phyloP scores from a whole-genome alignment of 148 eudicot genomes.

The Salicornia ramosissima region DNA sequence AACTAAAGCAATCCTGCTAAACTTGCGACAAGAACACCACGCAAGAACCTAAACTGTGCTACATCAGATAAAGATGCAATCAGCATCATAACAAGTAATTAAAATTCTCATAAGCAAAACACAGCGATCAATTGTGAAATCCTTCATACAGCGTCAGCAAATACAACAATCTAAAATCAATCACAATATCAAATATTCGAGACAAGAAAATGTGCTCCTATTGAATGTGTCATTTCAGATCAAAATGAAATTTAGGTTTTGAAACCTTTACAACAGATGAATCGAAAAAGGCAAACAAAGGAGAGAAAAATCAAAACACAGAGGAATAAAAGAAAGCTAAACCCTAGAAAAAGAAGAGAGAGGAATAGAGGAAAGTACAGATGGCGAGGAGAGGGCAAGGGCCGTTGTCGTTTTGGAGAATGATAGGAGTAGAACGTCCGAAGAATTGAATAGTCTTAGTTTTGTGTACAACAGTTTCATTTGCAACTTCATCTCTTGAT shows the following conservation, averaged over 20 bases:
- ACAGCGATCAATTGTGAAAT: not conserved
- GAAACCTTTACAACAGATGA: too few relatives aligned
- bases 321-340: constrained; percentile 18
- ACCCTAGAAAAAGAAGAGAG: constrained; percentile 30
- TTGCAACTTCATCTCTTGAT: constrained; percentile 30
- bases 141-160: too few relatives aligned
- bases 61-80: not conserved
- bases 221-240: constrained; percentile 6
- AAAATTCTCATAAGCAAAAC: not conserved
- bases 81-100: not conserved
- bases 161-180: not conserved
- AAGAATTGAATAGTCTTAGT: constrained; percentile 69
- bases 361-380: constrained; percentile 37
- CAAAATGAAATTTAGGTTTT: not conserved
- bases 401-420: constrained; percentile 95
- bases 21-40: not conserved
- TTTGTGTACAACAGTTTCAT: constrained; percentile 35
- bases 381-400: constrained; percentile 97
- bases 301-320: not conserved
- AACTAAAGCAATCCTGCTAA: not conserved
- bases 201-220: not conserved
- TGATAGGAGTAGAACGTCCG: constrained; percentile 60
- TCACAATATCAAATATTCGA: not conserved
- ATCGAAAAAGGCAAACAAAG: not conserved
- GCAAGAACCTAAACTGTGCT: not conserved